Evolutionary conservation across 495 filamentous ascomycete genomes (phyloP), one percentile per base, ranked within the genome.

Genomic region (Saxophila tyrrhenica): DNA sequence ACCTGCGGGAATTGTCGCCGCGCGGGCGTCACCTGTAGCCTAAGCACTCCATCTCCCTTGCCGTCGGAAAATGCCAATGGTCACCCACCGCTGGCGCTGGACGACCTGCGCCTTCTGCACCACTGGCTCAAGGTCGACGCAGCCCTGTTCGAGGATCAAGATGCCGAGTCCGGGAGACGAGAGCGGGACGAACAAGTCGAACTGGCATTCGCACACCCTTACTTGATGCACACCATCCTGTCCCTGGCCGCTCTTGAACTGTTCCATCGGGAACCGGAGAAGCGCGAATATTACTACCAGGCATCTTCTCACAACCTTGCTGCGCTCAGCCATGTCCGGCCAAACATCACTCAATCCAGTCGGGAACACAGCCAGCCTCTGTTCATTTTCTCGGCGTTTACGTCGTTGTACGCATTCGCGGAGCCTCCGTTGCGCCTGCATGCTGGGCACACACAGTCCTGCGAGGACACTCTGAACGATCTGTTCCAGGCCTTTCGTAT

Each of bases 351-450:
- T 19, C 15, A 21, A 10, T 21, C 13, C 21, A 20, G 24, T 35
- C 7, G 13, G 11, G 38, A 53, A 22, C 38, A 53, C 20, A 53
- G 51, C 39, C 8, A 21, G 22, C 13, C 51, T 10, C 7, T 45
- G 3, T 53, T 53, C 39, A 2, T 19, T 17, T 53, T 53, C 41
- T 44, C 51, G 15, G 38, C 51, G 3, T 45, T 53, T 9, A 32
- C 51, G 2, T 53, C 51, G 15, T 22, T 53, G 10, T 53, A 44
- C 21, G 39, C 51, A 3, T 45, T 53, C 20, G 51, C 51, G 7
- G 51, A 53, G 22, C 51, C 51, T 5, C 38, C 51, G 21, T 29
- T 53, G 38, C 35, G 51, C 15, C 3, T 22, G 17, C 38, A 2
- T 3, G 3, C 22, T 5, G 5, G 7, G 7, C 7, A 13, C 13